Base-by-base conservation (phyloP, 306 rosid genomes). In the Quercus robur region DNA sequence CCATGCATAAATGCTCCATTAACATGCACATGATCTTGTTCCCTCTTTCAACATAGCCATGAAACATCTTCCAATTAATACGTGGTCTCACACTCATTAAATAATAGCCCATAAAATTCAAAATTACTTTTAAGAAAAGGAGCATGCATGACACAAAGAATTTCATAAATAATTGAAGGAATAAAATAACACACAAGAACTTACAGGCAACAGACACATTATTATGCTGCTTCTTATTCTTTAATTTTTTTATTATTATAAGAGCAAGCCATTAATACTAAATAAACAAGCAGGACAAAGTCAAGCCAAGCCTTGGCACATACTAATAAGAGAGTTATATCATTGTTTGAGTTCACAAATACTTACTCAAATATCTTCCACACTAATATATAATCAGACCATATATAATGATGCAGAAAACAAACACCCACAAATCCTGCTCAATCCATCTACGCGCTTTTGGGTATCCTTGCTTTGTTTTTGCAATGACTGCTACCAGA, bases 1-100 rank as follows among this genome's bases (percentile, higher is more conserved):
- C 58, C 86, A 79, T 78, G 82, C 89, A 84, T 84, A 83, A 91
- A 89, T 91, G 91, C 87, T 72, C 71, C 86, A 71, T 81, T 81
- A 74, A 74, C 83, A 73, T 83, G 90, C 97, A 90, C 96, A 91
- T 93, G 96, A 70, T 79, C 49, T 56, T 90, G 98, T 88, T 85
- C 82, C 97, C 90, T 75, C 84, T 62, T 76, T 77, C 74, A 89
- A 64, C 81, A 20, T 77, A 62, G 68, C 66, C 58, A 71, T 73
- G 71, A 74, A 83, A 81, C 91, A 83, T 88, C 46, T 79, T 81
- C 64, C 84, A 74, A 61, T 82, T 88, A 90, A 83, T 62, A 52
- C 58, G 55, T 35, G 64, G 63, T 70, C 72, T 46, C 75, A 49
- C 80, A 30, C 79, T 75, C 74, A 56, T 83, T 68, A 72, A 68